Evolutionary conservation across 2,329 filamentous ascomycete species (phyloP).

Genomic region (Exserohilum turcica): DNA sequence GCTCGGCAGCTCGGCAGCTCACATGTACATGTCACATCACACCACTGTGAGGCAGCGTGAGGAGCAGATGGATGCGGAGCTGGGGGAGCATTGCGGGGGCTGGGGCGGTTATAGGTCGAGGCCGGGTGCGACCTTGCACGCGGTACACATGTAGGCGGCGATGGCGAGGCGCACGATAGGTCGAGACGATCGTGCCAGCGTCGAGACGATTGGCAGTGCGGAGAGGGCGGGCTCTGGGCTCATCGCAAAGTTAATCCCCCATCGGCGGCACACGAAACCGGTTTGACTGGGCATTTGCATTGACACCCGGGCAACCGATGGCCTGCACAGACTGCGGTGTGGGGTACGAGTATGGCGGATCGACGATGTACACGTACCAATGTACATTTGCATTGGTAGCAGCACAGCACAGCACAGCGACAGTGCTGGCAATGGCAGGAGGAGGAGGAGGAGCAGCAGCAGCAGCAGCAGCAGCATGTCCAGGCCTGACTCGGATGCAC

Average conservation of each 20-base stretch:
- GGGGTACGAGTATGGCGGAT: constrained; percentile 16
- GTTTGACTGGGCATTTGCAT: constrained; percentile 21
- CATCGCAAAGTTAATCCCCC: constrained; percentile 9
- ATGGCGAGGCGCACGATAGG: constrained; percentile 1
- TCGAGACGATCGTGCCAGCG: constrained; percentile 7
- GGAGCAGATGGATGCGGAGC: background rate
- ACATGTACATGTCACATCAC: constrained; percentile 1
- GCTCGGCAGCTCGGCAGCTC: constrained; percentile 2
- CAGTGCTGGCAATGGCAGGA: too few relatives aligned
- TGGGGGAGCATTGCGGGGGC: background rate
- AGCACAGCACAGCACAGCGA: too few relatives aligned
- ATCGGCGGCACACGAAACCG: constrained; percentile 19
- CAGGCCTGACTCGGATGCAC: too few relatives aligned
- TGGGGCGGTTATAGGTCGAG: background rate
- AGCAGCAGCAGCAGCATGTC: background rate
- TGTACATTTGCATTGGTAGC: too few relatives aligned
- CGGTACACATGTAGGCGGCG: background rate
- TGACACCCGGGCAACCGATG: constrained; percentile 5
- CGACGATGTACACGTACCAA: constrained; percentile 15
- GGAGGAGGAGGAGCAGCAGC: background rate
- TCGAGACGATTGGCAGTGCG: constrained; percentile 2
- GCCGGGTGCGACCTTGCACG: background rate
- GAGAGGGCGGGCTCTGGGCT: background rate
- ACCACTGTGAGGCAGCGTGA: constrained; percentile 3
- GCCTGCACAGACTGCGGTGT: constrained; percentile 12